These are phyloP conservation scores for Gynostemma pentaphyllum DNA, from an alignment of 306 rosid genomes.

Conservation along the genomic window DNA sequence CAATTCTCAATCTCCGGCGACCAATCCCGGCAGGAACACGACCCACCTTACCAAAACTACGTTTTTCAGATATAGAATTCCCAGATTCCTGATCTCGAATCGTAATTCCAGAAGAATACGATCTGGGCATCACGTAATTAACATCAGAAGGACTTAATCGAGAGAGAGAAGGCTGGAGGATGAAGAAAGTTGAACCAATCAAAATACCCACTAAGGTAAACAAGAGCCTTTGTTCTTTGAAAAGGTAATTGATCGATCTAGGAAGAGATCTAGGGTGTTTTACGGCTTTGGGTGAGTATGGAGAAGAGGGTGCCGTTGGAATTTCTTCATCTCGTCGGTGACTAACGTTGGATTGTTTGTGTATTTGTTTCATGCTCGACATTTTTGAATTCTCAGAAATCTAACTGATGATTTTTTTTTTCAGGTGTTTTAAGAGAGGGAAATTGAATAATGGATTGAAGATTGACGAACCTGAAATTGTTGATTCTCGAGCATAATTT, in stretches of 20 bases:
- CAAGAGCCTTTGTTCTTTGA: conserved; percentile 70
- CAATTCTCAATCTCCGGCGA: conserved; percentile 42
- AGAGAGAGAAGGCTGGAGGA: conserved; percentile 63
- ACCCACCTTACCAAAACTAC: conserved; percentile 17
- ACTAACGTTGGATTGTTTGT: conserved; percentile 47
- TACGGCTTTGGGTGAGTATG: conserved; percentile 62
- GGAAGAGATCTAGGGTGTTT: conserved; percentile 72
- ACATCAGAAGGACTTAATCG: conserved; percentile 43
- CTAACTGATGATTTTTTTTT: too few relatives aligned
- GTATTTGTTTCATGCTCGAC: conserved; percentile 42
- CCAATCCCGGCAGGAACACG: conserved; percentile 48
- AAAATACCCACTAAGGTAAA: conserved; percentile 69
- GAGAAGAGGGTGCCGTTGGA: conserved; percentile 17
- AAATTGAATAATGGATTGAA: too few relatives aligned
- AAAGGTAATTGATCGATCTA: conserved; percentile 61
- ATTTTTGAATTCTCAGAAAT: too few relatives aligned
- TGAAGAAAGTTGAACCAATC: conserved; percentile 78
- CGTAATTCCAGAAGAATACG: conserved; percentile 10
- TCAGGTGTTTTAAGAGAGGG: too few relatives aligned
- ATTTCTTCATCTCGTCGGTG: conserved; percentile 66
- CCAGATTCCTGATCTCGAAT: conserved; percentile 12
- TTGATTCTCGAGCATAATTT: too few relatives aligned
- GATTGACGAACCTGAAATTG: too few relatives aligned
- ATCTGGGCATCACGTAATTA: conserved; percentile 10
- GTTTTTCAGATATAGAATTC: neutral